These are phyloP conservation scores for Tricholoma hemisulphureum DNA, from an alignment of 768 basidiomycete species.

Conservation along the genomic window DNA sequence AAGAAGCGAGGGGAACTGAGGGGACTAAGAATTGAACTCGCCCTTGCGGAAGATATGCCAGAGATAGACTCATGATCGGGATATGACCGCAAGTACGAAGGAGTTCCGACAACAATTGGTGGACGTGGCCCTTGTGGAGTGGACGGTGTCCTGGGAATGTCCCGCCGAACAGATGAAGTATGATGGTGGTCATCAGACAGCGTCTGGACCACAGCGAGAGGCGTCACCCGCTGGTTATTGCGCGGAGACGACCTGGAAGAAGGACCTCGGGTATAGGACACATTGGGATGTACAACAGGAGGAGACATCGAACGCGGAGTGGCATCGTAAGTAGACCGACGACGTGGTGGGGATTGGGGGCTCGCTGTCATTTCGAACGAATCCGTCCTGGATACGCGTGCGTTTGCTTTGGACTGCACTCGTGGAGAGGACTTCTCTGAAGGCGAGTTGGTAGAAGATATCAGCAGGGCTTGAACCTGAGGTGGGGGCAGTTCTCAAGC, in stretches of 20 bases:
- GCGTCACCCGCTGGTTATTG: constrained; percentile 7
- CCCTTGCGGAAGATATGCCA: constrained; percentile 10
- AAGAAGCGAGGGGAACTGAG: constrained; percentile 14
- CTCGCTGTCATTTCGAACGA: constrained; percentile 8
- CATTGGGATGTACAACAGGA: constrained; percentile 8
- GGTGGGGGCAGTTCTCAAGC: background rate
- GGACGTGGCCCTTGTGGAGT: background rate
- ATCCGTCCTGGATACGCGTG: constrained; percentile 2
- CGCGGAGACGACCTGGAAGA: constrained; percentile 4
- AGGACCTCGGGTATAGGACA: constrained; percentile 13
- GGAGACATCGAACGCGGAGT: constrained; percentile 1
- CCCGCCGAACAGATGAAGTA: background rate
- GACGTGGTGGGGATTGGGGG: constrained; percentile 4
- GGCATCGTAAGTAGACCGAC: constrained; percentile 4
- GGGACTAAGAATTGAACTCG: constrained; percentile 11
- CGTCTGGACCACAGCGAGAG: constrained; percentile 28
- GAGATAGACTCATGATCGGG: constrained; percentile 18
- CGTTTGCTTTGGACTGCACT: background rate
- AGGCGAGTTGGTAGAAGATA: background rate
- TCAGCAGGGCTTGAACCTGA: background rate
- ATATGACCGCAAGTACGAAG: constrained; percentile 26
- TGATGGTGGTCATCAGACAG: constrained; percentile 11
- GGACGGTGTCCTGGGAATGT: background rate
- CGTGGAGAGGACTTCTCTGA: background rate
- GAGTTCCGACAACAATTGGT: constrained; percentile 22